Evolutionary conservation across 352 stramenopile genomes (phyloP), one percentile per base, ranked within the genome.

Genomic region (Pythium sukuiense): DNA sequence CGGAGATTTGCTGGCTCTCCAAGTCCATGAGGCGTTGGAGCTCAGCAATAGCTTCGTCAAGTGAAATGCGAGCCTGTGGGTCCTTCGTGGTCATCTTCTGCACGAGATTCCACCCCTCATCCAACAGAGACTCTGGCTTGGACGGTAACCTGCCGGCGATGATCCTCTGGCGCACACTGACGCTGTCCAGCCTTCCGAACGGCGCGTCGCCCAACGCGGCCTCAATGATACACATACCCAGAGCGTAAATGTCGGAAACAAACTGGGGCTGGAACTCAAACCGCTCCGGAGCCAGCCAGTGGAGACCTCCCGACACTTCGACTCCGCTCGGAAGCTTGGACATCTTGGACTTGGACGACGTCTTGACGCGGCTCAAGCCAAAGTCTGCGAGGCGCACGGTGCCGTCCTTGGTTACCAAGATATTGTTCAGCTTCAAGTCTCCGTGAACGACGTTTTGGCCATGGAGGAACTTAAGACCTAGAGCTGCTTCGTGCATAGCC

Each of bases 181-280:
- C 54, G 27, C 64, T 55, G 20, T 70, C 55, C 26, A 27, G 0
- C 4, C 49, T 3, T 18, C 5, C 55, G n/a, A 56, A 70, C 33
- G 63, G 63, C 3, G 63, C 20, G 18, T 59, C 63, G 2, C 37
- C 67, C 3, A 32, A n/a, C 20, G 74, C 29, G 5, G 67, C 76
- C 55, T 87, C 76, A 2, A 83, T 35, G 16, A 87, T 70, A 39
- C 75, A 83, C 73, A 84, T 79, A 2, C 70, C 79, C 12, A 83
- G 69, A 13, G 74, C 68, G 49, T 80, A 85, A 0, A 87, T 62
- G 26, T 85, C 76, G 1, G 69, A 75, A 48, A 59, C 53, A 11
- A 59, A 45, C n/a, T 62, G 68, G 0, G 27, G 24, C 11, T 24
- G 33, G 0, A 54, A 12, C 7, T 58, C 43, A 0, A 78, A 14